Evolutionary conservation across 2,329 filamentous ascomycete species (phyloP), one percentile per base, ranked within the genome.

Genomic region (Fusarium albosuccineum): DNA sequence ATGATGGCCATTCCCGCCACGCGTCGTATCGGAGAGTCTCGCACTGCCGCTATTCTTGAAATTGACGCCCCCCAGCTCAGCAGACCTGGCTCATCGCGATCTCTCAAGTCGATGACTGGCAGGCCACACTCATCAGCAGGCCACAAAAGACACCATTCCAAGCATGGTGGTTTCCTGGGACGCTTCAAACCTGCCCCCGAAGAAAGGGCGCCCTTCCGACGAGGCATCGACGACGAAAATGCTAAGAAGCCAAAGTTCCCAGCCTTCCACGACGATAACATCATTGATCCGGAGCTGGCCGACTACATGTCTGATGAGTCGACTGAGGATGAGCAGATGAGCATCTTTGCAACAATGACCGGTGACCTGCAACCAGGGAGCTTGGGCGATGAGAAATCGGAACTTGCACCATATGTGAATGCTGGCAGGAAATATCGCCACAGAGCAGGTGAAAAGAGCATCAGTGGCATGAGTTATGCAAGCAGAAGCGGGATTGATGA

Each of bases 221-320:
- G 91, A 60, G 85, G 89, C 10, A 82, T 85, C 16, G 89, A 83
- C 9, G 88, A 97, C 53, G 91, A 94, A 60, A 81, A 85, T 48
- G 82, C 85, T 5, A 88, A 86, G 66, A 91, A 89, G 66, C 82
- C 88, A 8, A 88, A 89, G 41, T 85, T 97, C 36, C 91, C 94
- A 14, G 94, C 94, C n/a, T 98, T 99, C 72, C 96, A 99, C 76
- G 94, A 96, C 74, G 96, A 99, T 81, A 98, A 96, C 75, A 97
- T 99, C 70, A 98, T 99, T 70, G 96, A 99, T 75, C 96, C 96
- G 1, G 96, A 99, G 74, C 83, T 99, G 55, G 95, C 94, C 6
- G 92, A 93, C 34, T 99, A 97, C 79, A 92, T 99, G 85, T 99
- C 96, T 7, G 96, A 99, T 76, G 94, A 92, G 48, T 97, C 94